Evolutionary conservation across 441 rosid genomes (phyloP).

Genomic region (Pelargonium citronellum): DNA sequence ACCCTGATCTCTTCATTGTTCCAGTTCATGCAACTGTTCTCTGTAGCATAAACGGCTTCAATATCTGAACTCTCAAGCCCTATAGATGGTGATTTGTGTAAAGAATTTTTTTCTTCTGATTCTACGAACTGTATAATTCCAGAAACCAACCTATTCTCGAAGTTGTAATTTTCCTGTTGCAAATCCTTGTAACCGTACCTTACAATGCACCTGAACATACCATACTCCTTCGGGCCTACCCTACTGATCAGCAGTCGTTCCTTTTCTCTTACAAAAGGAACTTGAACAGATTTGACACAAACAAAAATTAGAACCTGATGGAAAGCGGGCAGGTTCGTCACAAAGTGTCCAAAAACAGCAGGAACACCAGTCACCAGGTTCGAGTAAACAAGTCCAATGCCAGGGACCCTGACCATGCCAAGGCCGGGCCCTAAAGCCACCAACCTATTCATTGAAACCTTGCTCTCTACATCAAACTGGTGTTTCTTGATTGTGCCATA

Average conservation of each 20-base stretch:
- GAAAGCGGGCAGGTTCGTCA: slow-evolving; percentile 97
- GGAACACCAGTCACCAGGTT: slow-evolving; percentile 90
- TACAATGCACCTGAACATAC: slow-evolving; percentile 85
- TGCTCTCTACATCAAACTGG: slow-evolving; percentile 83
- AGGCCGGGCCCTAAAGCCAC: slow-evolving; percentile 86
- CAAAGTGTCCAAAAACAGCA: slow-evolving; percentile 87
- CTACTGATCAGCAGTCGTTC: slow-evolving; percentile 90
- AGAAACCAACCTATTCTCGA: slow-evolving; percentile 55
- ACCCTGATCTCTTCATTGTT: slow-evolving; percentile 43
- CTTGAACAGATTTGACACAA: slow-evolving; percentile 89
- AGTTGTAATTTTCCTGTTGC: slow-evolving; percentile 85
- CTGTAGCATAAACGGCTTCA: no score
- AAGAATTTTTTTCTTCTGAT: slow-evolving; percentile 15
- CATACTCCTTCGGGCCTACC: slow-evolving; percentile 76
- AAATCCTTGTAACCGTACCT: slow-evolving; percentile 94
- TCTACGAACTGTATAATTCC: slow-evolving; percentile 77
- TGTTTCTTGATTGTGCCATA: slow-evolving; percentile 83
- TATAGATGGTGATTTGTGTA: no score
- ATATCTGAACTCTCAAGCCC: no score
- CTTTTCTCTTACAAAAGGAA: slow-evolving; percentile 69
- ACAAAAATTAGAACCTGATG: slow-evolving; percentile 83
- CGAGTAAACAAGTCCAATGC: slow-evolving; percentile 82
- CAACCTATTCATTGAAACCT: slow-evolving; percentile 92
- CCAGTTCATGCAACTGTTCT: not conserved
- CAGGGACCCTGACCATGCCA: slow-evolving; percentile 86